phyloP scores from a whole-genome alignment of 257 asterid genomes.

The Marsdenia floribunda region DNA sequence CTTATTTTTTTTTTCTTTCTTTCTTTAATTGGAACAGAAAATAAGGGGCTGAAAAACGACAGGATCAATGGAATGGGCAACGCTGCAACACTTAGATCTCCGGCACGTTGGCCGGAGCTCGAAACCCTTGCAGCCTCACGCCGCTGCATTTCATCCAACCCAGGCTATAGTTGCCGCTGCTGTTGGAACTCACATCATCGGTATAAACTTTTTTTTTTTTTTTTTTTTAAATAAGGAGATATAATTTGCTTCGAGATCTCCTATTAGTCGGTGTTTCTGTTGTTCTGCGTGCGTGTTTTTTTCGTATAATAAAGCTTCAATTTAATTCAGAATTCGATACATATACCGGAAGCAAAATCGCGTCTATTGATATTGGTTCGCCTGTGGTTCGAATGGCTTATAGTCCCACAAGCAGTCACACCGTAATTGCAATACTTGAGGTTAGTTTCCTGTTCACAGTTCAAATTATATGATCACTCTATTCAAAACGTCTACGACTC shows the following conservation, averaged over 20 bases:
- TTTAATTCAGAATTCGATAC: slow-evolving; percentile 77
- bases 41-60: not conserved
- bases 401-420: slow-evolving; percentile 76
- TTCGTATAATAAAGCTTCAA: not conserved
- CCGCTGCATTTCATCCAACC: slow-evolving; percentile 86
- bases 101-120: slow-evolving; percentile 95
- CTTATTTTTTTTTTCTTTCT: no score
- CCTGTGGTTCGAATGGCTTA: slow-evolving; percentile 97
- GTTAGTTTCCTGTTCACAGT: slow-evolving; percentile 31
- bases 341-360: slow-evolving; percentile 90
- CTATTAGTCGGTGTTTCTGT: not conserved
- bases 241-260: slow-evolving; percentile 12
- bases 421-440: slow-evolving; percentile 91
- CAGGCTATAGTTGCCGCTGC: slow-evolving; percentile 88
- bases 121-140: slow-evolving; percentile 91
- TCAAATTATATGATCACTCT: not conserved
- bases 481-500: not conserved
- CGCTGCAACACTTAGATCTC: slow-evolving; percentile 96
- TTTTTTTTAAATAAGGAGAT: not conserved
- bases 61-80: slow-evolving; percentile 81
- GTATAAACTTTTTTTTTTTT: slow-evolving; percentile 27
- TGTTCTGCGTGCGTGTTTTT: not conserved
- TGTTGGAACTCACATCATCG: slow-evolving; percentile 64
- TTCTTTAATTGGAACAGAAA: not conserved
- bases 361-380: slow-evolving; percentile 90